phyloP scores from a whole-genome alignment of 495 filamentous ascomycete species.

The Trichoderma virens region DNA sequence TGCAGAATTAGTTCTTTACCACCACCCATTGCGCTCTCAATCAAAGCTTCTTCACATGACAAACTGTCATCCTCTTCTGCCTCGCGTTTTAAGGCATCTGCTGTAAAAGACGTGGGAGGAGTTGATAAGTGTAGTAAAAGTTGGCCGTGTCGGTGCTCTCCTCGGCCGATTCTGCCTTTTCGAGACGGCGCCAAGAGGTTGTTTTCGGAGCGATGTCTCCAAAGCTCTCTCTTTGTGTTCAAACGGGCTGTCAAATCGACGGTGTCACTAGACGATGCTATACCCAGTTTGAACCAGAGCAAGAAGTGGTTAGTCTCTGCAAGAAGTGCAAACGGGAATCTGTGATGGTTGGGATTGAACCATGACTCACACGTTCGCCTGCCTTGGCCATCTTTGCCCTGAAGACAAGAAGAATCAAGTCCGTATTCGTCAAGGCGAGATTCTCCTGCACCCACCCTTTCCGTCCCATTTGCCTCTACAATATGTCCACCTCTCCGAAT shows the following conservation, averaged over 20 bases:
- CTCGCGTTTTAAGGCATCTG: too few species aligned
- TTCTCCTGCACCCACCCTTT: not conserved
- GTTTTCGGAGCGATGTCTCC: not conserved
- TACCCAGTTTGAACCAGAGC: not conserved
- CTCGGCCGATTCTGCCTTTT: too few species aligned
- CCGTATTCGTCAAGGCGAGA: not conserved
- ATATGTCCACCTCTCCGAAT: conserved; percentile 25
- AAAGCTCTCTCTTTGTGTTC: not conserved
- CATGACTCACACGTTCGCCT: not conserved
- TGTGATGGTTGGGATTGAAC: not conserved
- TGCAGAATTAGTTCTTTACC: too few species aligned
- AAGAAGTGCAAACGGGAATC: too few species aligned
- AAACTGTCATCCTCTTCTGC: too few species aligned
- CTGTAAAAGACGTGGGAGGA: too few species aligned
- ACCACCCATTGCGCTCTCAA: too few species aligned
- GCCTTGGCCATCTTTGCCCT: not conserved
- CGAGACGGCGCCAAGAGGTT: not conserved
- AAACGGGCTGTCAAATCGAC: not conserved
- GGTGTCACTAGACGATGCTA: not conserved
- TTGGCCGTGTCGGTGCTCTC: too few species aligned
- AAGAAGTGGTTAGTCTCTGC: not conserved
- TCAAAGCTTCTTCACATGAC: too few species aligned
- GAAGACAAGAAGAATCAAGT: not conserved
- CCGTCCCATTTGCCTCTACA: not conserved
- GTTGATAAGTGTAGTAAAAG: too few species aligned